A percentile compares a stretch with the other conserved stretches of the same genome.
Evolutionary conservation across 257 asterid genomes (phyloP).

Genomic region (Fraxinus americana): DNA sequence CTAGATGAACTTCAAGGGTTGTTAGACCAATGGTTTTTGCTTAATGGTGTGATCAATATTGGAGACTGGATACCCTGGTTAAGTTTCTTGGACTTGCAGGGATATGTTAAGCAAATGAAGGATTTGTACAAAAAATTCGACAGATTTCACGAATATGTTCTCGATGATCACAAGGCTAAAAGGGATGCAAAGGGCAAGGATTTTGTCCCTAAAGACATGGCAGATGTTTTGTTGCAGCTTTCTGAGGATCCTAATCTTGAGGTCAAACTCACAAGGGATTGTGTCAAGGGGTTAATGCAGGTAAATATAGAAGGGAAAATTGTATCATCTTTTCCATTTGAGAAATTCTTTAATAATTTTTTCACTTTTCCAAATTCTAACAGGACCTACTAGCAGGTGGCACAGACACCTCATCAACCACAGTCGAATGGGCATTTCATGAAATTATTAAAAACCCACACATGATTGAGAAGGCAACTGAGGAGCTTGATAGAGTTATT

Average conservation of each 20-base stretch:
- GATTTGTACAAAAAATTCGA: constrained; percentile 25
- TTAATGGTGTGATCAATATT: constrained; percentile 29
- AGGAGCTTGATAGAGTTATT: constrained; percentile 30
- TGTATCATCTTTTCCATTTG: too few species aligned
- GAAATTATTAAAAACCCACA: constrained; percentile 17
- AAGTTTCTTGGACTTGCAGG: constrained; percentile 43
- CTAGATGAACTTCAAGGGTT: too few species aligned
- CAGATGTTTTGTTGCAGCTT: constrained; percentile 16
- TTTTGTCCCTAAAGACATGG: constrained; percentile 14
- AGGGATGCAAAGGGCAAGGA: neutral
- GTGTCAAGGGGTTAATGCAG: constrained; percentile 43
- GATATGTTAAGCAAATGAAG: constrained; percentile 44
- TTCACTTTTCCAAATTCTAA: too few species aligned
- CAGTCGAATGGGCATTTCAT: neutral
- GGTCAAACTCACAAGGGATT: constrained; percentile 16
- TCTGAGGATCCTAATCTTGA: constrained; percentile 25
- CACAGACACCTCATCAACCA: too few species aligned
- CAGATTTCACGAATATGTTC: constrained; percentile 30
- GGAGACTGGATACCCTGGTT: constrained; percentile 67
- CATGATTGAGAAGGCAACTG: constrained; percentile 25
- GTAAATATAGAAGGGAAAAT: constrained; percentile 13
- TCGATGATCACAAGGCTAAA: constrained; percentile 42
- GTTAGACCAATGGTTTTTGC: constrained; percentile 38
- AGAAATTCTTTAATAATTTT: too few species aligned
- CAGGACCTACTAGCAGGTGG: neutral